Percentiles rank a stretch among this genome's conserved stretches.
These are phyloP conservation scores for Thalassia testudinum DNA, from an alignment of 116 monocot genomes.

Conservation along the genomic window DNA sequence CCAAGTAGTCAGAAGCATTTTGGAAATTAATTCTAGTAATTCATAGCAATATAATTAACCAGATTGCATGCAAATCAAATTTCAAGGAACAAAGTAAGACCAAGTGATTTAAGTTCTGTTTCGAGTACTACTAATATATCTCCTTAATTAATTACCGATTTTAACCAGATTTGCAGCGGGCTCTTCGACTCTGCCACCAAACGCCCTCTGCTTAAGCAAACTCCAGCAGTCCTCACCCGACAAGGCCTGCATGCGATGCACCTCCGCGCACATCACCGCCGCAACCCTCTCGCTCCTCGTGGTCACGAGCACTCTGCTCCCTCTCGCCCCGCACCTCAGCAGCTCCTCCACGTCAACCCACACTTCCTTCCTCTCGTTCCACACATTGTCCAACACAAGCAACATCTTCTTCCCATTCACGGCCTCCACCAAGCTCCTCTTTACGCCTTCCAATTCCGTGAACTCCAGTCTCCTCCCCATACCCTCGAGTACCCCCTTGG, in stretches of 20 bases:
- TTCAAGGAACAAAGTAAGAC: no score
- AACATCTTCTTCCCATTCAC: slow-evolving; percentile 10
- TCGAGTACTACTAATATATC: no score
- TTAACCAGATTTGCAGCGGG: no score
- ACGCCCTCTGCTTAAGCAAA: not conserved
- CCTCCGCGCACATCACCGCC: not conserved
- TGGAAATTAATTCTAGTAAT: no score
- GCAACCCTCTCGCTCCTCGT: not conserved
- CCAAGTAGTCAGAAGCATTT: no score
- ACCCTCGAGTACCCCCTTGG: no score
- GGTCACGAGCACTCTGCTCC: slow-evolving; percentile 6
- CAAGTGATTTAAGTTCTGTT: no score
- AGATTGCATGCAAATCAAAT: no score
- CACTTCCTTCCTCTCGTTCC: not conserved
- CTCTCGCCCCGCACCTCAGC: not conserved
- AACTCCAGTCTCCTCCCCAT: no score
- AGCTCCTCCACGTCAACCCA: not conserved
- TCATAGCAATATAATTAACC: no score
- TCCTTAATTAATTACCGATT: no score
- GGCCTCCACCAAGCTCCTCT: not conserved
- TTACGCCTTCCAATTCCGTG: no score
- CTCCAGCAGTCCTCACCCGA: not conserved
- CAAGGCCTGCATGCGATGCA: not conserved
- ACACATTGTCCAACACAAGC: slow-evolving; percentile 21
- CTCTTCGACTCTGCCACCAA: not conserved